Percentiles rank a stretch among this genome's conserved stretches.
Evolutionary conservation across 768 basidiomycete species (phyloP).

Genomic region (Russula compacta): DNA sequence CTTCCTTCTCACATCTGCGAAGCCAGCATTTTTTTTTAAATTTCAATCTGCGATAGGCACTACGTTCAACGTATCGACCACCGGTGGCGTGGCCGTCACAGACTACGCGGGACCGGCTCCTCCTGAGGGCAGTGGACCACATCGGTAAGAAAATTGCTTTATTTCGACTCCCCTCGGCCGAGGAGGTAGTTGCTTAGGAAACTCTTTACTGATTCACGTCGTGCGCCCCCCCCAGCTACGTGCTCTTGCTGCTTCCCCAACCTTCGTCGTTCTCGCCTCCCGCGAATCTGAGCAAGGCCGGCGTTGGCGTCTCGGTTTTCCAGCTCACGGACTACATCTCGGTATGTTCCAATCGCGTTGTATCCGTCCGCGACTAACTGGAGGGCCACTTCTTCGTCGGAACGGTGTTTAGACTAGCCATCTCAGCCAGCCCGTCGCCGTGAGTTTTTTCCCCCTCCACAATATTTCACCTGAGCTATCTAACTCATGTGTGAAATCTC

Average conservation of each 20-base stretch:
- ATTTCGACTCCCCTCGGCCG: too few species aligned
- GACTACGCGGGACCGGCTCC: slow-evolving; percentile 67
- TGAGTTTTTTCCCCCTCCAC: slow-evolving; percentile 23
- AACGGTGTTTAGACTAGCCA: slow-evolving; percentile 33
- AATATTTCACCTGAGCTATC: background rate
- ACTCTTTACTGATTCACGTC: background rate
- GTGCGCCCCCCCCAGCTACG: slow-evolving; percentile 41
- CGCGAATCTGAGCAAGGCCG: slow-evolving; percentile 40
- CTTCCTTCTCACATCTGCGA: background rate
- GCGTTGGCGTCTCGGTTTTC: slow-evolving; percentile 45
- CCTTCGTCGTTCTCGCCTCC: slow-evolving; percentile 55
- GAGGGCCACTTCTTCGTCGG: background rate
- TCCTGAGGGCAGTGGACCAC: slow-evolving; percentile 58
- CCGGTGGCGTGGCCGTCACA: slow-evolving; percentile 44
- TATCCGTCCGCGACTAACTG: too few species aligned
- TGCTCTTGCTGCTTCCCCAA: slow-evolving; percentile 55
- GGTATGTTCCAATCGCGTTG: slow-evolving; percentile 26
- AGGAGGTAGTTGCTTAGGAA: too few species aligned
- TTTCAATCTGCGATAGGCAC: background rate
- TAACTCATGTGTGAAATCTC: background rate
- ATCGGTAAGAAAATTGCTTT: slow-evolving; percentile 38
- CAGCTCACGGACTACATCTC: slow-evolving; percentile 49
- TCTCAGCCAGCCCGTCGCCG: slow-evolving; percentile 54
- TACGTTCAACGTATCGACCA: slow-evolving; percentile 30
- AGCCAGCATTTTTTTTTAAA: background rate